phyloP scores from a whole-genome alignment of 345 rosid genomes.

The Gossypium arboreum region DNA sequence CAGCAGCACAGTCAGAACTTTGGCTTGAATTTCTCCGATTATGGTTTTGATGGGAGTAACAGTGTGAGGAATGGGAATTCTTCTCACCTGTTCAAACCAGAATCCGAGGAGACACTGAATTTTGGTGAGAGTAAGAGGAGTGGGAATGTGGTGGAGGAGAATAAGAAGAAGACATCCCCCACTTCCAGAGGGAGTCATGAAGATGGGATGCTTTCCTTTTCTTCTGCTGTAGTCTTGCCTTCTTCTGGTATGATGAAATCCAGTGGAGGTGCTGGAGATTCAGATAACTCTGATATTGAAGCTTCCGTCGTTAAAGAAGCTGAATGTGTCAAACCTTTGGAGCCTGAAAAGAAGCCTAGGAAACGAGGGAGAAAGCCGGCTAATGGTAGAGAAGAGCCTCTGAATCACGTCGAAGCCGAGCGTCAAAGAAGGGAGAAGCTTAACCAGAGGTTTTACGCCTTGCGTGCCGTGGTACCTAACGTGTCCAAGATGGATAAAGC shows the following conservation, averaged over 20 bases:
- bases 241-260: slow-evolving; percentile 55
- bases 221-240: slow-evolving; percentile 59
- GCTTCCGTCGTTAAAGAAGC: slow-evolving; percentile 77
- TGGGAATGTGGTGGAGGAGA: slow-evolving; percentile 46
- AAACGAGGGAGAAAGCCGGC: slow-evolving; percentile 97
- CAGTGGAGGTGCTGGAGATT: slow-evolving; percentile 56
- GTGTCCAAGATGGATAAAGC: slow-evolving; percentile 99
- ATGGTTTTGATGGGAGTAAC: slow-evolving; percentile 38
- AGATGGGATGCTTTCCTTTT: slow-evolving; percentile 34
- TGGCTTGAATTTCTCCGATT: slow-evolving; percentile 63
- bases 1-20: slow-evolving; percentile 34
- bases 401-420: slow-evolving; percentile 98
- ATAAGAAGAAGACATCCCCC: slow-evolving; percentile 60
- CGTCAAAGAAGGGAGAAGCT: slow-evolving; percentile 97
- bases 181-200: slow-evolving; percentile 16
- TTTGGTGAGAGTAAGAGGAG: slow-evolving; percentile 75
- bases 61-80: slow-evolving; percentile 43
- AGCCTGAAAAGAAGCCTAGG: slow-evolving; percentile 76
- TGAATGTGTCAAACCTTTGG: slow-evolving; percentile 55
- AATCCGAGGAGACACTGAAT: slow-evolving; percentile 67
- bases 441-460: slow-evolving; percentile 77
- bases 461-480: slow-evolving; percentile 90
- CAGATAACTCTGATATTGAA: slow-evolving; percentile 92
- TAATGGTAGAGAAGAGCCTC: slow-evolving; percentile 89
- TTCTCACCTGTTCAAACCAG: slow-evolving; percentile 54